Evolutionary conservation across 2,329 filamentous ascomycete species (phyloP).

Genomic region (Elsinoe batatas): DNA sequence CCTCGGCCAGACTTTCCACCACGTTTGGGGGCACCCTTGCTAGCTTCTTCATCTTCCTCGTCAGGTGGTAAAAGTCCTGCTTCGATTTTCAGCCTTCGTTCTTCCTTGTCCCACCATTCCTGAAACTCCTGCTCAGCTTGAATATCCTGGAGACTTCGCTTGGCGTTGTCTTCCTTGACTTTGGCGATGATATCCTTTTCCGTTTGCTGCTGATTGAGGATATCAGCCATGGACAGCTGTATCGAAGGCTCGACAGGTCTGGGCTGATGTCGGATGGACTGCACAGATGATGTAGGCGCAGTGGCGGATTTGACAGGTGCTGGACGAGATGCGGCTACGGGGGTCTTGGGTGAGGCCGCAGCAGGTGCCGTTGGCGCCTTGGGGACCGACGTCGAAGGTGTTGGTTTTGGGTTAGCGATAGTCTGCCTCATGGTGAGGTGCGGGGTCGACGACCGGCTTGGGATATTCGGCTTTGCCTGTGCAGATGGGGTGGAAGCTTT

Average conservation of each 20-base stretch:
- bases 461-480: not conserved
- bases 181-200: conserved; percentile 77
- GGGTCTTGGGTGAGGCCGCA: conserved; percentile 13
- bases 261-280: conserved; percentile 42
- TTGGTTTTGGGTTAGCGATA: conserved; percentile 37
- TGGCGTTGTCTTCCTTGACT: conserved; percentile 73
- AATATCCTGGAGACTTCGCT: conserved; percentile 84
- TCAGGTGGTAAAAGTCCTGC: conserved; percentile 38
- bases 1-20: conserved; percentile 13
- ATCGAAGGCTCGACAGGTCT: conserved; percentile 53
- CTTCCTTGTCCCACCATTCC: conserved; percentile 93
- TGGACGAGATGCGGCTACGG: conserved; percentile 5
- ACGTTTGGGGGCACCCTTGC: not conserved
- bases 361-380: not conserved
- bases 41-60: conserved; percentile 35
- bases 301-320: not conserved
- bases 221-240: conserved; percentile 73
- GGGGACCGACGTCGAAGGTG: conserved; percentile 11
- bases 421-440: conserved; percentile 54
- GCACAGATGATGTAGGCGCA: conserved; percentile 23
- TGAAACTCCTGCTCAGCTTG: conserved; percentile 96
- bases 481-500: conserved; percentile 18
- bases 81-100: conserved; percentile 42
- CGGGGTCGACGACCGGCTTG: conserved; percentile 31
- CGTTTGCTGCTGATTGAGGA: conserved; percentile 74